phyloP scores from a whole-genome alignment of 495 filamentous ascomycete species.

The Gamarada debralockiae region DNA sequence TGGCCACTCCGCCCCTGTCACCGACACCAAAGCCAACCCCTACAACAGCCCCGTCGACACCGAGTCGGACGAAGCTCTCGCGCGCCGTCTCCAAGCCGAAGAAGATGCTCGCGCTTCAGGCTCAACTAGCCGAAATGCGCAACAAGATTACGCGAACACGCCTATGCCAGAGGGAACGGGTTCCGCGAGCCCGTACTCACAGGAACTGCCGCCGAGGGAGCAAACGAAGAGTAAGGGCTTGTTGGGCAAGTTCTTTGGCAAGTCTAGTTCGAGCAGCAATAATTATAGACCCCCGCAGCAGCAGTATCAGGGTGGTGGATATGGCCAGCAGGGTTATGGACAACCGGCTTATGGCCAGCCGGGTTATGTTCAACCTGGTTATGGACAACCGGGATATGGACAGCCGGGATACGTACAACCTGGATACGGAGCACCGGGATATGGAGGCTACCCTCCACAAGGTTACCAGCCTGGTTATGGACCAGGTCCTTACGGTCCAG shows the following conservation, averaged over 20 bases:
- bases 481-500: slow-evolving; percentile 22
- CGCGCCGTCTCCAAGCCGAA: slow-evolving; percentile 75
- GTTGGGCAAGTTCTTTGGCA: slow-evolving; percentile 47
- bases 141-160: slow-evolving; percentile 24
- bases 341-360: slow-evolving; percentile 1
- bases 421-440: slow-evolving; percentile 11
- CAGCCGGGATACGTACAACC: slow-evolving; percentile 9
- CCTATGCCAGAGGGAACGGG: slow-evolving; percentile 6
- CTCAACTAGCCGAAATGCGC: slow-evolving; percentile 13
- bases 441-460: slow-evolving; percentile 7
- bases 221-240: slow-evolving; percentile 39
- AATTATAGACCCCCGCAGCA: slow-evolving; percentile 6
- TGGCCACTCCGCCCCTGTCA: slow-evolving; percentile 26
- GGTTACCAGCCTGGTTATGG: slow-evolving; percentile 23
- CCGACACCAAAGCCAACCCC: slow-evolving; percentile 52
- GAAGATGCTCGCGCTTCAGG: slow-evolving; percentile 59
- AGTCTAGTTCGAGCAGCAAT: not conserved
- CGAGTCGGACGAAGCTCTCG: slow-evolving; percentile 69
- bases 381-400: slow-evolving; percentile 10
- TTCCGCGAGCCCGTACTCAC: slow-evolving; percentile 27
- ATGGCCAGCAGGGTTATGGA: slow-evolving; percentile 16
- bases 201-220: slow-evolving; percentile 25
- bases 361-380: slow-evolving; percentile 8
- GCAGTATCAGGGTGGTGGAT: slow-evolving; percentile 18
- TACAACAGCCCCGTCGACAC: slow-evolving; percentile 38